Conservation (phyloP, 2,329 filamentous ascomycete species). For the Epichloe festucae region DNA sequence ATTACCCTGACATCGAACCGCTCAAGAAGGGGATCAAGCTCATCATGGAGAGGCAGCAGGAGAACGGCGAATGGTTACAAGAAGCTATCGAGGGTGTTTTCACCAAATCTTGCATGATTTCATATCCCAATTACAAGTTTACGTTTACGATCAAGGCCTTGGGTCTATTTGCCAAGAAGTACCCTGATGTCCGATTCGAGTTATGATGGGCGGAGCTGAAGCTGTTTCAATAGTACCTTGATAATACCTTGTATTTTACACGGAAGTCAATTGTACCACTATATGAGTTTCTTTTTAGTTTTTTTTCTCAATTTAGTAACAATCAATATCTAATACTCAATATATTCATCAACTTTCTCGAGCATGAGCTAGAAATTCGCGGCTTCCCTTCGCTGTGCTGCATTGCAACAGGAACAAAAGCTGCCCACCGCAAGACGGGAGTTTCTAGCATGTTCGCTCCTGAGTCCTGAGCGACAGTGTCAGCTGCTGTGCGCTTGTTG, state of each 20-base stretch:
- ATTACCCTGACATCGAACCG: conserved; percentile 61
- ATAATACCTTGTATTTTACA: neutral
- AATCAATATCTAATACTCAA: too few species aligned
- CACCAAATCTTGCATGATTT: conserved; percentile 99
- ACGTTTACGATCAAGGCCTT: conserved; percentile 88
- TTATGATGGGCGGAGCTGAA: neutral
- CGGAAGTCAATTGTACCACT: too few species aligned
- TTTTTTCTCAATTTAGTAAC: too few species aligned
- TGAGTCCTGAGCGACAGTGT: too few species aligned
- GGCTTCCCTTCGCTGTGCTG: too few species aligned
- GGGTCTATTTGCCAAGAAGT: conserved; percentile 70
- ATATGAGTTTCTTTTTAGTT: too few species aligned
- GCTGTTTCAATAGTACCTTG: neutral
- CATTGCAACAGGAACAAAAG: too few species aligned
- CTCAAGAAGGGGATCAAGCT: conserved; percentile 61
- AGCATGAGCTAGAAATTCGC: too few species aligned
- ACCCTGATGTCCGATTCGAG: conserved; percentile 48
- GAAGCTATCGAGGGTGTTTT: conserved; percentile 97
- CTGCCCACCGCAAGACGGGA: too few species aligned
- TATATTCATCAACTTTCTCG: too few species aligned
- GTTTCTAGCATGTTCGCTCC: too few species aligned
- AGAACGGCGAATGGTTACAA: conserved; percentile 88
- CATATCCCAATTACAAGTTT: conserved; percentile 98
- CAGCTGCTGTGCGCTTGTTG: too few species aligned
- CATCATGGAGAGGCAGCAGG: conserved; percentile 72